Evolutionary conservation across 768 basidiomycete species (phyloP).

Genomic region (Artomyces pyxidatus): DNA sequence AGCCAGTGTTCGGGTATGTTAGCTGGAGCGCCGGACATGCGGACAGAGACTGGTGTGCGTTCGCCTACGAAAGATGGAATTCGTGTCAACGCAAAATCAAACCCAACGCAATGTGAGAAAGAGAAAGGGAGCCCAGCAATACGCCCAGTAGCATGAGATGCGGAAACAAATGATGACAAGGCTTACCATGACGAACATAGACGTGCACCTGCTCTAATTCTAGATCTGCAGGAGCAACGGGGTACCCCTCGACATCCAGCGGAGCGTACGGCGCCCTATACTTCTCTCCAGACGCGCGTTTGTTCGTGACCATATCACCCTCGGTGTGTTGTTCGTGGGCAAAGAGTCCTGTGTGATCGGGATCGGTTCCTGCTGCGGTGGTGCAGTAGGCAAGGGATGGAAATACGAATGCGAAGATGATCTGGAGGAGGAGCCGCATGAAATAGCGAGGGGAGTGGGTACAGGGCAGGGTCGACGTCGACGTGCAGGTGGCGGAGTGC

Average conservation of each 20-base stretch:
- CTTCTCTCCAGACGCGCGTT: too few species aligned
- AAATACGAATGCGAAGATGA: too few species aligned
- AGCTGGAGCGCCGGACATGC: constrained; percentile 53
- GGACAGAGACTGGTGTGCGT: constrained; percentile 65
- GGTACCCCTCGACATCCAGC: constrained; percentile 55
- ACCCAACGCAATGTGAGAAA: neutral
- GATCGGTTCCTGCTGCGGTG: too few species aligned
- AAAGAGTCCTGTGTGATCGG: too few species aligned
- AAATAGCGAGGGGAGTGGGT: too few species aligned
- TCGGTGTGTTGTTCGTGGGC: too few species aligned
- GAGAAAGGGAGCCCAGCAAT: too few species aligned
- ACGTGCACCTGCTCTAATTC: constrained; percentile 65
- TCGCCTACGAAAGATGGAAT: constrained; percentile 51
- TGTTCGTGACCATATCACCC: too few species aligned
- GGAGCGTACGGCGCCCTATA: constrained; percentile 1
- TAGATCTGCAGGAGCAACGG: constrained; percentile 45
- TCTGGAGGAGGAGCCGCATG: too few species aligned
- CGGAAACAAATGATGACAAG: neutral
- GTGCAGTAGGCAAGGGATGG: too few species aligned
- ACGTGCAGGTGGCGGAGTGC: too few species aligned
- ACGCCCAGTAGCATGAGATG: neutral
- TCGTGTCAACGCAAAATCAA: neutral
- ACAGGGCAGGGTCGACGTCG: too few species aligned
- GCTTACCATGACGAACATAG: constrained; percentile 67
- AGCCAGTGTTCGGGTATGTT: constrained; percentile 63